phyloP scores from a whole-genome alignment of 352 stramenopile species.

The Globisporangium camurandrum region DNA sequence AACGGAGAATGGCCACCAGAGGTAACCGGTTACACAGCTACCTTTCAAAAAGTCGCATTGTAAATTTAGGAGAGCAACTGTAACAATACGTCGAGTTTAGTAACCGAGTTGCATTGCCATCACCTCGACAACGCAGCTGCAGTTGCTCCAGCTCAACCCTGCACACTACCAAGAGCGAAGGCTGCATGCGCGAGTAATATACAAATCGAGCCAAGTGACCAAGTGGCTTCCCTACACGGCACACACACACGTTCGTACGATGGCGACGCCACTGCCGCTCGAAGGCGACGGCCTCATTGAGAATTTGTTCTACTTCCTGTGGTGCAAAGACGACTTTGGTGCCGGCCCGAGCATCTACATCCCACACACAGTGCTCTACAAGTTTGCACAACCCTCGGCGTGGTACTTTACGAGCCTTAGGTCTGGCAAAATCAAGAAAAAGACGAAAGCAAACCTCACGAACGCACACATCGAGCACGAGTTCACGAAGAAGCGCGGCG shows the following conservation, averaged over 20 bases:
- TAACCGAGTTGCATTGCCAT: too few relatives aligned
- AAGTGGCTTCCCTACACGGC: background rate
- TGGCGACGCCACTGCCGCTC: slow-evolving; percentile 55
- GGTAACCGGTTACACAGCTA: background rate
- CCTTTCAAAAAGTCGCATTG: background rate
- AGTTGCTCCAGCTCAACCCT: too few relatives aligned
- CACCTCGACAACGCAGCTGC: background rate
- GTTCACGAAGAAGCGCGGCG: slow-evolving; percentile 83
- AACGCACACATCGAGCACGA: slow-evolving; percentile 91
- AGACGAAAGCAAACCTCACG: slow-evolving; percentile 87
- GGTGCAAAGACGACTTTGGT: slow-evolving; percentile 89
- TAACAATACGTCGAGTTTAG: background rate
- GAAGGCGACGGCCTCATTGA: slow-evolving; percentile 84
- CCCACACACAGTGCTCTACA: slow-evolving; percentile 93
- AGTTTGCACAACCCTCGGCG: slow-evolving; percentile 83
- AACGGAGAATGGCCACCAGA: background rate
- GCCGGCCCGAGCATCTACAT: slow-evolving; percentile 82
- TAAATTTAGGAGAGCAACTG: background rate
- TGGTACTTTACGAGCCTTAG: slow-evolving; percentile 94
- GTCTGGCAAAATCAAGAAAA: slow-evolving; percentile 86
- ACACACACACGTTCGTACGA: slow-evolving; percentile 7
- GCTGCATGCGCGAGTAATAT: too few relatives aligned
- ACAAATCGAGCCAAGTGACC: too few relatives aligned
- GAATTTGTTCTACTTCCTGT: slow-evolving; percentile 88
- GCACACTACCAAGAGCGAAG: too few relatives aligned